Evolutionary conservation across 2,329 filamentous ascomycete genomes (phyloP), one percentile per base, ranked within the genome.

Genomic region (Apiospora koreana): DNA sequence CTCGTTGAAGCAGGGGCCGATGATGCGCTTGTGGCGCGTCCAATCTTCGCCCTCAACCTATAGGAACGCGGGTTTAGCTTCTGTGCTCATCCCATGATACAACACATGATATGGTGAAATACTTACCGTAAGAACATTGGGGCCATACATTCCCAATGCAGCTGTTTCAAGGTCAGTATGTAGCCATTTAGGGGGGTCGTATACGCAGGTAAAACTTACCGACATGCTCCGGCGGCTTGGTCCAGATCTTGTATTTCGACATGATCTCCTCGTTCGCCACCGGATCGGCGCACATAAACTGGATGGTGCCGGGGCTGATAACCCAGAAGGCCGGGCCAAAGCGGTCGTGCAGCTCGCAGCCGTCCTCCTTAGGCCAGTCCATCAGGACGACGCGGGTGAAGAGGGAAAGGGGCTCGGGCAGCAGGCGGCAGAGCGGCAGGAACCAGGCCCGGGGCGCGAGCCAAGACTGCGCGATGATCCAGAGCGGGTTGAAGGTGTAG

Each of bases 21-120:
- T 50, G 66, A 68, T 68, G 66, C 66, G 66, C n/a, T 68, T 68
- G 45, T 68, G 66, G n/a, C 66, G 66, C 35, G 21, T 38, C 66
- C 66, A 68, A n/a, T 68, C 66, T 10, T 68, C 43, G 21, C 66
- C 66, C 31, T 68, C 66, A 4, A 41, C 45, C 66, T 68, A 41
- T 28, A 41, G 38, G 28, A 18, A 18, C 41, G 5, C 41, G n/a
- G 21, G n/a, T 43, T 28, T 28, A 65, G 38, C 12, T 66, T 10
- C 8, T 18, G 3, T 1, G 43, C 6, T 1, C 14, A 16, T 41
- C 38, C 38, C 12, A 2, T 43, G n/a, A 28, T 28, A 4, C 38
- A 4, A n/a, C 35, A 35, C 35, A 35, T 35, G 4, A n/a, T 3
- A 35, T 2, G 54, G 12, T 2, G 4, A 18, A 14, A 16, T 16